Evolutionary conservation across 257 asterid genomes (phyloP).

Genomic region (Cinchona pubescens): DNA sequence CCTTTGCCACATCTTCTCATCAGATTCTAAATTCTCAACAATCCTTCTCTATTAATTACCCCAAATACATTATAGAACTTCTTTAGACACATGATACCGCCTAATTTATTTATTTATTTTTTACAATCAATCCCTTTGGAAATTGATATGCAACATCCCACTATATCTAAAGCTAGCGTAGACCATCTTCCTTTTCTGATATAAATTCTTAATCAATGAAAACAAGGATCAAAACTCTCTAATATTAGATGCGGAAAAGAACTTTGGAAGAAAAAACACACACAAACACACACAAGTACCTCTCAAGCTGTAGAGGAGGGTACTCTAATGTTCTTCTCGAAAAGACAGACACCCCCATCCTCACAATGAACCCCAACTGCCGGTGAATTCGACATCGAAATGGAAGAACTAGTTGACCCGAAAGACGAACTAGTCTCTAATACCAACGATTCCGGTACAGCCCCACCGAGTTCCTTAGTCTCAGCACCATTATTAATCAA

Average conservation of each 20-base stretch:
- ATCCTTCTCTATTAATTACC: no score
- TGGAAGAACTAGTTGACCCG: conserved; percentile 67
- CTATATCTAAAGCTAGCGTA: no score
- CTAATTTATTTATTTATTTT: no score
- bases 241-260: no score
- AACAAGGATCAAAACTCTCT: not conserved
- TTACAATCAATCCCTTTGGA: not conserved
- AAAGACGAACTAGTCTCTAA: conserved; percentile 80
- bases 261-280: not conserved
- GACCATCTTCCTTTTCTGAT: not conserved
- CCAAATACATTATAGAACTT: no score
- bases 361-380: conserved; percentile 49
- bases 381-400: conserved; percentile 63
- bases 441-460: conserved; percentile 51
- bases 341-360: conserved; percentile 45
- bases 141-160: not conserved
- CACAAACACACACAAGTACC: conserved; percentile 33
- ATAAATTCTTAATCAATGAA: not conserved
- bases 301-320: conserved; percentile 73
- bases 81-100: no score
- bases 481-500: conserved; percentile 36
- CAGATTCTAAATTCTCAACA: not conserved
- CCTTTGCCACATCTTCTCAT: not conserved
- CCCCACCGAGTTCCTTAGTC: conserved; percentile 19
- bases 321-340: conserved; percentile 50